Percentiles rank a stretch among this genome's conserved stretches.
phyloP scores from a whole-genome alignment of 768 basidiomycete species.

The Naganishia onofrii region DNA sequence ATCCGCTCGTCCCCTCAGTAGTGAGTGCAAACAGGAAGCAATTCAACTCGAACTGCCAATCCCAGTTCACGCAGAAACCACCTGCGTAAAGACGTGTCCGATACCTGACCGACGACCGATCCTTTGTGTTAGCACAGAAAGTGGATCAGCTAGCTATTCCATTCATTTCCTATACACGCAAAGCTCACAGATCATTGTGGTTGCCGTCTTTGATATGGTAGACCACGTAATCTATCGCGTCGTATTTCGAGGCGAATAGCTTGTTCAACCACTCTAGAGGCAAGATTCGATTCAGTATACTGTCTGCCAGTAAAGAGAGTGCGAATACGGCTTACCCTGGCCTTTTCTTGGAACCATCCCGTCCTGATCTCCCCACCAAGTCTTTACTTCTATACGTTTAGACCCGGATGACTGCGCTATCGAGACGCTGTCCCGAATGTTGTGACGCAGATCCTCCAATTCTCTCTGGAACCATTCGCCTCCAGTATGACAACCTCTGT shows the following conservation, averaged over 20 bases:
- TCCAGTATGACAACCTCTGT: slow-evolving; percentile 44
- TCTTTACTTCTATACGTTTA: slow-evolving; percentile 32
- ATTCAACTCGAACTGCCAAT: neutral
- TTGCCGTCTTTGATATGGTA: slow-evolving; percentile 45
- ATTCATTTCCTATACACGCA: neutral
- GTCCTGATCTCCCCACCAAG: slow-evolving; percentile 48
- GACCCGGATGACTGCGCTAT: slow-evolving; percentile 4
- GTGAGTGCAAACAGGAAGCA: too few relatives aligned
- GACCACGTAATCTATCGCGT: slow-evolving; percentile 32
- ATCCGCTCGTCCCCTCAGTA: too few relatives aligned
- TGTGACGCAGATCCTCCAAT: slow-evolving; percentile 32
- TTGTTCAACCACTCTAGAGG: slow-evolving; percentile 37
- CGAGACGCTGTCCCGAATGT: neutral
- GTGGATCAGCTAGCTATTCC: slow-evolving; percentile 17
- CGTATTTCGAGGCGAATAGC: slow-evolving; percentile 29
- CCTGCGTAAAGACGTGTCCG: slow-evolving; percentile 3
- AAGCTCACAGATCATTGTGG: slow-evolving; percentile 44
- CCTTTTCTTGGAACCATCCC: slow-evolving; percentile 43
- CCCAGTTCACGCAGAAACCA: neutral
- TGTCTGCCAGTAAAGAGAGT: neutral
- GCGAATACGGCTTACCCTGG: slow-evolving; percentile 36
- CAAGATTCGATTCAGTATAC: neutral
- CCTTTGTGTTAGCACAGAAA: neutral
- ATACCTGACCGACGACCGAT: slow-evolving; percentile 18
- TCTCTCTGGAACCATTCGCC: slow-evolving; percentile 39